Base-by-base conservation (phyloP, 2,329 filamentous ascomycete species). In the Talaromyces sp. region DNA sequence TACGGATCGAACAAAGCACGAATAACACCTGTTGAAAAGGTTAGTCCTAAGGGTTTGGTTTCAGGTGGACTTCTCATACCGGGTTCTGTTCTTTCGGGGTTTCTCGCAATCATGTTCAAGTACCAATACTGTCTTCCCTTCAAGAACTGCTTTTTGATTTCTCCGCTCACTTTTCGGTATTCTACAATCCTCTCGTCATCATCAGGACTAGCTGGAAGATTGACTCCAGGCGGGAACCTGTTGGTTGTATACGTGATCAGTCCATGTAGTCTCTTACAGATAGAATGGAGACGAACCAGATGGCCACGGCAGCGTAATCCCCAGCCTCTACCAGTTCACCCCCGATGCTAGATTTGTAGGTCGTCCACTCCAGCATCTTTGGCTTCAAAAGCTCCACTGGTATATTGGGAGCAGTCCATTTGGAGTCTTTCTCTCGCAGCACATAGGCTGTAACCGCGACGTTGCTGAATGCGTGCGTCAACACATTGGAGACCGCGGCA, bases 1-100 rank as follows among this genome's bases (percentile, higher is more conserved):
- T 63, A 63, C n/a, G 62, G 62, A 11, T 63, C 62, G 19, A 63
- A 56, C 7, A 63, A n/a, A 58, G 62, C 62, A 11, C 62, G 55
- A 10, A 63, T 44, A 19, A 58, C 59, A 19, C 62, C 62, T 63
- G n/a, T 8, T 25, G 8, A 27, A 33, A 25, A 36, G 13, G 7
- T 42, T 10, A 55, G 49, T 8, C n/a, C 15, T 3, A 30, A 15
- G 27, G 8, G 9, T 32, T 27, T 42, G 15, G 22, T n/a, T 32
- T 36, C n/a, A 28, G 22, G 17, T 5, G 32, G 22, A 49, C 11
- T 32, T 33, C 11, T 44, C 42, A 25, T 51, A 63, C 62, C 62
- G 25, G 52, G 55, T 15, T 62, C 62, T 15, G 42, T 58, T 58
- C 62, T 61, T 11, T 59, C 58, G 7, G 62, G 62, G 19, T 63